Base-by-base conservation (phyloP, 2,329 filamentous ascomycete species). In the Bretziella fagacearum region DNA sequence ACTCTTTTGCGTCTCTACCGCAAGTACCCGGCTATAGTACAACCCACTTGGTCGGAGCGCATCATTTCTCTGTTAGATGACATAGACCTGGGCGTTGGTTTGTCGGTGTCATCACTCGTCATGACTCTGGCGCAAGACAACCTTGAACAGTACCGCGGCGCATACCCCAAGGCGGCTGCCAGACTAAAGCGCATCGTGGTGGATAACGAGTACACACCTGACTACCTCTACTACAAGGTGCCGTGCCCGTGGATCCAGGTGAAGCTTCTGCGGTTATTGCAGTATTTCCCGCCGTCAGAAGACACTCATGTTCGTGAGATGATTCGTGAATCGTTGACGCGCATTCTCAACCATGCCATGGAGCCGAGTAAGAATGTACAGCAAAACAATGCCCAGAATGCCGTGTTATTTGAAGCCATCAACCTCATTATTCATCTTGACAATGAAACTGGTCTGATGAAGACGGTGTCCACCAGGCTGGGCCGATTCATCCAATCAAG, bases 51-150 rank as follows among this genome's bases (percentile, higher is more conserved):
- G 91, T 84, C 86, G 6, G 93, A 98, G 66, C 78, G 91, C 45
- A 94, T 98, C 60, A 91, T 98, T 60, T 91, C 91, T n/a, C 70
- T 98, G 35, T 95, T 98, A 87, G 91, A 98, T 61, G 91, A 98
- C 57, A 70, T 77, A 4, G 91, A 98, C 58, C 78, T 96, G 61
- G 91, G 91, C 47, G 91, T 98, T 27, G 85, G 85, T 6, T 71
- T 98, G 20, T 98, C 93, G 0, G 85, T 98, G 36, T 95, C 91
- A 0, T 98, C 91, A 4, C 70, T 98, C 3, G 81, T 98, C 53
- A 94, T 95, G 79, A 81, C 91, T 1, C 65, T 98, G 54, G 84
- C 86, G 2, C 91, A 96, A 63, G 91, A 98, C 58, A 81, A 91
- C 57, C 75, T 82, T n/a, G 87, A 95, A 1, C 81, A 86, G 58